A percentile compares a stretch with the other conserved stretches of the same genome.
These are phyloP conservation scores for Dactylonectria estremocensis DNA, from an alignment of 2,329 filamentous ascomycete genomes.

Conservation along the genomic window DNA sequence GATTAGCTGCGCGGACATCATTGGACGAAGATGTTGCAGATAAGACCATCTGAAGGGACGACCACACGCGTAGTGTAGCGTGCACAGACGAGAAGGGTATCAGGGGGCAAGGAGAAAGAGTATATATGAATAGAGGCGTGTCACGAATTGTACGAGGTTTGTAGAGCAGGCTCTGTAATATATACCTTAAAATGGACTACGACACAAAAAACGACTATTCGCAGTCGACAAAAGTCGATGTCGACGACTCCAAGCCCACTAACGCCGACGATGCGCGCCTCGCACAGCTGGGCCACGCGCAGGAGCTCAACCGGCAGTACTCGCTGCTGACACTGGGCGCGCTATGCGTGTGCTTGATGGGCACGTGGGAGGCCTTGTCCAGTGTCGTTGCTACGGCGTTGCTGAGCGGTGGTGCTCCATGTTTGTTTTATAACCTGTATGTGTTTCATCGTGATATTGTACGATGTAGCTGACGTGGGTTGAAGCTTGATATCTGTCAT, in stretches of 20 bases:
- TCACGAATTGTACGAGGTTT: not conserved
- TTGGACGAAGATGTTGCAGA: not conserved
- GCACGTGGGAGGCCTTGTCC: conserved; percentile 65
- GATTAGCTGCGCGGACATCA: not conserved
- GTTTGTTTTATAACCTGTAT: conserved; percentile 56
- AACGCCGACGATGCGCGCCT: conserved; percentile 51
- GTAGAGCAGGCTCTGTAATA: not conserved
- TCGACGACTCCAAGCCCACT: too few species aligned
- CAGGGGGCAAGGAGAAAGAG: not conserved
- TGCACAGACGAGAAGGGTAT: not conserved
- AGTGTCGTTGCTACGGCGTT: conserved; percentile 62
- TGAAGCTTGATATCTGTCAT: conserved; percentile 33
- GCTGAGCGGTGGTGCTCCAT: conserved; percentile 62
- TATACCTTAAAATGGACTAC: not conserved
- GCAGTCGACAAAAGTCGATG: not conserved
- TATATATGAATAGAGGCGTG: not conserved
- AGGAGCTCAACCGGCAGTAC: conserved; percentile 53
- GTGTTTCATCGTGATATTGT: not conserved
- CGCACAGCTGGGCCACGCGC: conserved; percentile 48
- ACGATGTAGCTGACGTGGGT: not conserved
- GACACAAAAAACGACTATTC: not conserved
- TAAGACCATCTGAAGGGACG: not conserved
- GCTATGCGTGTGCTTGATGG: conserved; percentile 65
- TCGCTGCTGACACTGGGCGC: conserved; percentile 61
- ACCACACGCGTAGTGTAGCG: not conserved